A percentile compares a stretch with the other conserved stretches of the same genome.
Conservation (phyloP, 2,329 filamentous ascomycete genomes). For the Pestalotiopsis sp. region DNA sequence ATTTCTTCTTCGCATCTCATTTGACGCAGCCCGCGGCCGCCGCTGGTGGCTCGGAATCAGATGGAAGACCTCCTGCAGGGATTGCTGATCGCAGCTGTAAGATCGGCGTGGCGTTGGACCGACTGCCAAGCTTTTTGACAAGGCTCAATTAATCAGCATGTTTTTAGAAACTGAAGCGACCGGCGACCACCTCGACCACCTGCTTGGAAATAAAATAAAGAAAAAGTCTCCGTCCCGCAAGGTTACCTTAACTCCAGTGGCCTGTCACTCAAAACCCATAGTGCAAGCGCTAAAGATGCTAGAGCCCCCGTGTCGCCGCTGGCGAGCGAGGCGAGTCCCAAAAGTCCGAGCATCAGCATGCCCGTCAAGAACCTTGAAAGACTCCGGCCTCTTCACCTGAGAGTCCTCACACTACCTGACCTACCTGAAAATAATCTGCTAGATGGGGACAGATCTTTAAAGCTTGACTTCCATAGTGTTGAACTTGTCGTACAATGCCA, state of each 20-base stretch:
- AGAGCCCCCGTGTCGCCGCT: background rate
- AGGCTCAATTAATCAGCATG: conserved; percentile 13
- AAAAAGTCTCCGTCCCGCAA: background rate
- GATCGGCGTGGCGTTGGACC: conserved; percentile 13
- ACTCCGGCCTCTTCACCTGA: no score
- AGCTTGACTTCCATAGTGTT: no score
- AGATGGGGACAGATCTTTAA: no score
- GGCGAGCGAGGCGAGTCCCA: no score
- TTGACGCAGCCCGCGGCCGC: background rate
- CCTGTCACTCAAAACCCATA: background rate
- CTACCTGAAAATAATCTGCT: no score
- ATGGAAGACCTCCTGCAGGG: conserved; percentile 3
- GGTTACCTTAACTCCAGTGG: background rate
- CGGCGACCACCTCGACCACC: background rate
- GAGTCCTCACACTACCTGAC: no score
- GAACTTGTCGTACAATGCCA: no score
- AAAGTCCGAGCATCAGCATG: no score
- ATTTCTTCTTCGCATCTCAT: background rate
- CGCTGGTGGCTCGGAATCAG: background rate
- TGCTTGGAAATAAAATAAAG: background rate
- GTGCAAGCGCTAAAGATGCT: background rate
- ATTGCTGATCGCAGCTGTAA: conserved; percentile 8
- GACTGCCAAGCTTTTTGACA: conserved; percentile 11
- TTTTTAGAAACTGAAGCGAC: background rate
- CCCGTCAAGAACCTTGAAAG: no score